phyloP scores from a whole-genome alignment of 805 yeast genomes.

The Candida chauliodis region DNA sequence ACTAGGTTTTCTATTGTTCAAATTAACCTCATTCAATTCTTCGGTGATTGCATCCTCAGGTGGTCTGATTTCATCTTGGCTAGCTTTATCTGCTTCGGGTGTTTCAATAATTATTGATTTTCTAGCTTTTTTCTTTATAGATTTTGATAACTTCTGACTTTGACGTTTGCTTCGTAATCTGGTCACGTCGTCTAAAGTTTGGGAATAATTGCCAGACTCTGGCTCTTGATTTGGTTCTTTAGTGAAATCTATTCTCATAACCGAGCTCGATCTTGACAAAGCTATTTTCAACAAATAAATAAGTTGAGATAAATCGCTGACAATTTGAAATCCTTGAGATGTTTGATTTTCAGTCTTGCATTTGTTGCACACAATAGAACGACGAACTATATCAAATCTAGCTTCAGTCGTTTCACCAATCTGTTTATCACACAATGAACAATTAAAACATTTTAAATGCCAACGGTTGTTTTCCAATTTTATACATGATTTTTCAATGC shows the following conservation, averaged over 20 bases:
- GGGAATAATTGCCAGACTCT: conserved; percentile 49
- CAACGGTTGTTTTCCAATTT: conserved; percentile 60
- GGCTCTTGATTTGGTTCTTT: conserved; percentile 3
- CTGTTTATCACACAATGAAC: conserved; percentile 52
- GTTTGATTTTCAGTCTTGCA: conserved; percentile 50
- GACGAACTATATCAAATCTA: conserved; percentile 36
- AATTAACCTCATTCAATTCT: conserved; percentile 11
- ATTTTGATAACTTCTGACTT: conserved; percentile 50
- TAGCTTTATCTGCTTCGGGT: conserved; percentile 47
- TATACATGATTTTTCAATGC: conserved; percentile 83
- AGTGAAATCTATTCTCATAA: conserved; percentile 37
- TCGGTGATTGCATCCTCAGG: conserved; percentile 13
- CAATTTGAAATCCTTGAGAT: conserved; percentile 52
- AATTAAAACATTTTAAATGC: conserved; percentile 75
- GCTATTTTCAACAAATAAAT: conserved; percentile 80
- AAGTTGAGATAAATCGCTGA: conserved; percentile 71
- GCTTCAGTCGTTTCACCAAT: conserved; percentile 41
- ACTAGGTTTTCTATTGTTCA: conserved; percentile 5
- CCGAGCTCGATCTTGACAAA: conserved; percentile 64
- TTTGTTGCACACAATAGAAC: conserved; percentile 51
- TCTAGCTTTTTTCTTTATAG: conserved; percentile 59
- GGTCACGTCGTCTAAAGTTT: conserved; percentile 73
- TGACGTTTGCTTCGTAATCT: conserved; percentile 72
- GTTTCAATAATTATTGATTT: conserved; percentile 64
- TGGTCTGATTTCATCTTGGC: conserved; percentile 7